Percentiles rank a stretch among this genome's conserved stretches.
These are phyloP conservation scores for Globisporangium solare DNA, from an alignment of 352 stramenopile genomes.

Conservation along the genomic window DNA sequence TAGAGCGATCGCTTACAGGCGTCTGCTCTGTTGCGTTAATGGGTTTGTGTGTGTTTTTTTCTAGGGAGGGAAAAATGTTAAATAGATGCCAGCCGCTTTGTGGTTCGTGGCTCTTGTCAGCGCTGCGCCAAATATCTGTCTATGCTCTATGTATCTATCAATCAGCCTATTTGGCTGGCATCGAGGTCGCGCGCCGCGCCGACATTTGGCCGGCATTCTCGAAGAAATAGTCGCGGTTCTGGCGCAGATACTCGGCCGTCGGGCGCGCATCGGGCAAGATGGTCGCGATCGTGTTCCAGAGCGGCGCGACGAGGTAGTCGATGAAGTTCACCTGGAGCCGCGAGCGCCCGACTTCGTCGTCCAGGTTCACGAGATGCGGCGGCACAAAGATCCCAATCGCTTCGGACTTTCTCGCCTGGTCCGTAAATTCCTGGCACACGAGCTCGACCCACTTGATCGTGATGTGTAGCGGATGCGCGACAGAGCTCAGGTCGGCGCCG, in stretches of 20 bases:
- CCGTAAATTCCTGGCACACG: constrained; percentile 75
- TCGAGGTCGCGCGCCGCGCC: constrained; percentile 19
- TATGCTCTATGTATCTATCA: too few species aligned
- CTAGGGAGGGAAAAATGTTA: too few species aligned
- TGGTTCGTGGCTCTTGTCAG: too few species aligned
- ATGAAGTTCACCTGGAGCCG: constrained; percentile 83
- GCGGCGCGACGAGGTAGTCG: constrained; percentile 73
- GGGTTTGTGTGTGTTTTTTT: too few species aligned
- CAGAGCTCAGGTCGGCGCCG: constrained; percentile 60
- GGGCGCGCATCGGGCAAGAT: constrained; percentile 50
- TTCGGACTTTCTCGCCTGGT: constrained; percentile 58
- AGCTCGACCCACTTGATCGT: constrained; percentile 64
- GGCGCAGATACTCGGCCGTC: constrained; percentile 42
- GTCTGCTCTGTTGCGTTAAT: too few species aligned
- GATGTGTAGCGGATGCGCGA: constrained; percentile 41
- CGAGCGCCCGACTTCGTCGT: constrained; percentile 57
- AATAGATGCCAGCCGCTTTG: too few species aligned
- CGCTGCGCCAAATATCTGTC: too few species aligned
- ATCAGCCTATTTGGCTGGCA: background rate
- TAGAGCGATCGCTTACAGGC: too few species aligned
- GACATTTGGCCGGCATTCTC: constrained; percentile 51
- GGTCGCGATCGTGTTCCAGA: constrained; percentile 57
- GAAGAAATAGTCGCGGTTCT: constrained; percentile 71
- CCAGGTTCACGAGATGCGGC: constrained; percentile 70
- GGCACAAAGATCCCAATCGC: constrained; percentile 54